These are phyloP conservation scores for Mesostigma viride DNA, from an alignment of 139 green algal genomes.

Conservation along the genomic window DNA sequence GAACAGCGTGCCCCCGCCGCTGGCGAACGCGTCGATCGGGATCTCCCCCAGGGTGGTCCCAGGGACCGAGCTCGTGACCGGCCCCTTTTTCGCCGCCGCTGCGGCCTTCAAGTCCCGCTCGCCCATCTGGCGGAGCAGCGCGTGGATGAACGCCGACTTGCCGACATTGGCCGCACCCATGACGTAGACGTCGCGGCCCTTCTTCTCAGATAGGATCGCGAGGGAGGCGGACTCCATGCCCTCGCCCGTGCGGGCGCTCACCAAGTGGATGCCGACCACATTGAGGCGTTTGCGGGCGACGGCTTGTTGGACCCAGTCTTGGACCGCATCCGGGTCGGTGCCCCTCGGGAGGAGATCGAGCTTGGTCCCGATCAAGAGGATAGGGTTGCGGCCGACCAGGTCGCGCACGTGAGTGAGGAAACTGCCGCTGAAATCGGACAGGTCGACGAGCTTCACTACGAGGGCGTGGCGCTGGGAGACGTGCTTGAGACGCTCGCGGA, in stretches of 20 bases:
- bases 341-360: conserved; percentile 71
- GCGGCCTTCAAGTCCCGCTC: conserved; percentile 5
- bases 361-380: conserved; percentile 87
- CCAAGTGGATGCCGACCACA: conserved; percentile 51
- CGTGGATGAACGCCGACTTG: conserved; percentile 85
- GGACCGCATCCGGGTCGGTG: conserved; percentile 36
- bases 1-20: conserved; percentile 23
- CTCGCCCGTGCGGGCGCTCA: conserved; percentile 47
- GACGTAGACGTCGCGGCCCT: conserved; percentile 82
- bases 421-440: conserved; percentile 69
- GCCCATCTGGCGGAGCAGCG: conserved; percentile 42
- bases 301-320: conserved; percentile 54
- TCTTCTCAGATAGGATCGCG: conserved; percentile 12
- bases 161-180: conserved; percentile 91
- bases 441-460: conserved; percentile 45
- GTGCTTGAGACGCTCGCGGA: neutral
- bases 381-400: conserved; percentile 81
- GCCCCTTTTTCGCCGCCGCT: neutral
- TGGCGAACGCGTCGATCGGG: conserved; percentile 61
- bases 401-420: conserved; percentile 62
- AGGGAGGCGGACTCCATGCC: conserved; percentile 11
- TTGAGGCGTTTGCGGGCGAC: conserved; percentile 50
- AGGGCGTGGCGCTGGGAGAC: neutral
- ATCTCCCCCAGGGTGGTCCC: conserved; percentile 87
- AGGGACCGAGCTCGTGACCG: conserved; percentile 61